A percentile compares a stretch with the other conserved stretches of the same genome.
These are phyloP conservation scores for Ascosphaera apis DNA, from an alignment of 2,329 filamentous ascomycete species.

Conservation along the genomic window DNA sequence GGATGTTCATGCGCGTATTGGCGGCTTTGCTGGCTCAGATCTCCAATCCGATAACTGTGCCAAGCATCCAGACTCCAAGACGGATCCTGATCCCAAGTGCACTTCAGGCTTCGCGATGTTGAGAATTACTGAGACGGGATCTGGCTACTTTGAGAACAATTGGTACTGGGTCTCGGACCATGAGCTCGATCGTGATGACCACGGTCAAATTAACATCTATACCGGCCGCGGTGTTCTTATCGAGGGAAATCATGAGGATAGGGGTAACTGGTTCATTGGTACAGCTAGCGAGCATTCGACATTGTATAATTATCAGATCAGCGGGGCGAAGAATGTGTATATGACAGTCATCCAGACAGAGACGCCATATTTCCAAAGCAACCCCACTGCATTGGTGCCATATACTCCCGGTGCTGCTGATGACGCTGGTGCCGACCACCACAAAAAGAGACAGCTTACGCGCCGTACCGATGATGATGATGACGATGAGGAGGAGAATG, in stretches of 20 bases:
- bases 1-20: slow-evolving; percentile 91
- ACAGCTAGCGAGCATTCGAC: slow-evolving; percentile 40
- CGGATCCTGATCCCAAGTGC: slow-evolving; percentile 42
- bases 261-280: slow-evolving; percentile 58
- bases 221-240: slow-evolving; percentile 67
- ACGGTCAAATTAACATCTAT: slow-evolving; percentile 51
- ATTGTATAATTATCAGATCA: slow-evolving; percentile 62
- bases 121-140: slow-evolving; percentile 31
- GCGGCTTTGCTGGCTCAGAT: slow-evolving; percentile 61
- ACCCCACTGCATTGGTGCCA: slow-evolving; percentile 42
- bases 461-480: no score
- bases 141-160: slow-evolving; percentile 64
- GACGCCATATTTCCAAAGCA: slow-evolving; percentile 66
- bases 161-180: slow-evolving; percentile 88
- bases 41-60: slow-evolving; percentile 58
- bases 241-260: slow-evolving; percentile 59
- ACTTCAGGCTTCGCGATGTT: slow-evolving; percentile 46
- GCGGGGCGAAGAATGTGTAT: slow-evolving; percentile 55
- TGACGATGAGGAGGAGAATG: no score
- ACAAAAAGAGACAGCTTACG: no score
- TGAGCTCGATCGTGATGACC: slow-evolving; percentile 52
- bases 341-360: slow-evolving; percentile 73
- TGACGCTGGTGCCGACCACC: no score
- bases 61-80: slow-evolving; percentile 45
- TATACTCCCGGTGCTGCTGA: slow-evolving; percentile 20